Conservation (phyloP, 2,329 filamentous ascomycete species). For the Ceratocystis papillata region DNA sequence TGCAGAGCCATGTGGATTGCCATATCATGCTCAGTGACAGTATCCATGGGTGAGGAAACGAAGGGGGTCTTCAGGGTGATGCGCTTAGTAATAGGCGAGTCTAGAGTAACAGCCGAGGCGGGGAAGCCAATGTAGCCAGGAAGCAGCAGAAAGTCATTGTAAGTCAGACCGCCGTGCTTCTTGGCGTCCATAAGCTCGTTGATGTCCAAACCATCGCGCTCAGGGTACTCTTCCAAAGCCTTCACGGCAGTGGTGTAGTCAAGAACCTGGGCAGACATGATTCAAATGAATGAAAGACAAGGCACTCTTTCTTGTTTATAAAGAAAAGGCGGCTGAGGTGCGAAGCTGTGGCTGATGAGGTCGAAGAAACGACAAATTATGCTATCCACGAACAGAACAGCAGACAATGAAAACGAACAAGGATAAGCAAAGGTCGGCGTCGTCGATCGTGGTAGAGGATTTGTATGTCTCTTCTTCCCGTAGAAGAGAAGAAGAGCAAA, state of each 20-base stretch:
- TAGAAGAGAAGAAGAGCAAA: slow-evolving; percentile 40
- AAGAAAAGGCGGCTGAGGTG: slow-evolving; percentile 29
- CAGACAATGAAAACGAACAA: slow-evolving; percentile 28
- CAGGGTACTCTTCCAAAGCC: slow-evolving; percentile 68
- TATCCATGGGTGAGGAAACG: slow-evolving; percentile 98
- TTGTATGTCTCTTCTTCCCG: slow-evolving; percentile 44
- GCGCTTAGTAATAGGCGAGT: slow-evolving; percentile 87
- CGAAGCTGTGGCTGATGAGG: slow-evolving; percentile 31
- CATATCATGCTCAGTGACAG: slow-evolving; percentile 98
- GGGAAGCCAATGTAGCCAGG: slow-evolving; percentile 98
- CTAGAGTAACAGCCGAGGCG: slow-evolving; percentile 75
- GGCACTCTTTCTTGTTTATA: slow-evolving; percentile 25
- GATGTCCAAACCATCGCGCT: slow-evolving; percentile 76
- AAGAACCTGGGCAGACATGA: slow-evolving; percentile 61
- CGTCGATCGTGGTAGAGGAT: slow-evolving; percentile 28
- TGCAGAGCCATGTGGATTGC: slow-evolving; percentile 92
- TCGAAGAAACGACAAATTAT: slow-evolving; percentile 34
- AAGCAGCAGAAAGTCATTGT: slow-evolving; percentile 96
- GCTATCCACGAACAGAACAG: slow-evolving; percentile 30
- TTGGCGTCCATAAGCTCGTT: slow-evolving; percentile 81
- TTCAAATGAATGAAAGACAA: slow-evolving; percentile 21
- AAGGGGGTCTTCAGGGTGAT: slow-evolving; percentile 95
- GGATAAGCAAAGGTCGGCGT: slow-evolving; percentile 30
- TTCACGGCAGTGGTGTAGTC: slow-evolving; percentile 69
- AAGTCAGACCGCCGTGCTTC: slow-evolving; percentile 86